These are phyloP conservation scores for Phytophthora agathidicida DNA, from an alignment of 352 stramenopile genomes.

Conservation along the genomic window DNA sequence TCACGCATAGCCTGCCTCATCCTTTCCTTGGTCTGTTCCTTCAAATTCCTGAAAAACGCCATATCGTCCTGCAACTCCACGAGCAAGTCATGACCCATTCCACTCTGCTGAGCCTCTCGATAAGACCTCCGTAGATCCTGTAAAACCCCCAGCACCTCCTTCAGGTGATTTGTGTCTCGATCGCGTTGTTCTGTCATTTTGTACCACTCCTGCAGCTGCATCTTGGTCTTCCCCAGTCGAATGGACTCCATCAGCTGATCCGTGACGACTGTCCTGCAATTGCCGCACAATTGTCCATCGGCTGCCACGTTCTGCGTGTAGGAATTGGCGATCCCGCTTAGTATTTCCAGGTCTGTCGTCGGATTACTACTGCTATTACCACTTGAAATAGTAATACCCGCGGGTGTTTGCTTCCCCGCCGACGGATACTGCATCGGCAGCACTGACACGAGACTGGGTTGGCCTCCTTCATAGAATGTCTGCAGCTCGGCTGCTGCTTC, in stretches of 20 bases:
- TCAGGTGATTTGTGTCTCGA: conserved; percentile 68
- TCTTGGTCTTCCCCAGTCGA: conserved; percentile 66
- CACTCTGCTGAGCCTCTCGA: conserved; percentile 53
- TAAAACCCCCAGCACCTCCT: conserved; percentile 61
- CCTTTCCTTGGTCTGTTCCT: conserved; percentile 71
- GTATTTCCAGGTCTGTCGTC: conserved; percentile 76
- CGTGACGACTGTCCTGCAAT: conserved; percentile 65
- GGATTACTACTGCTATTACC: too few species aligned
- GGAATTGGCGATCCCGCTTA: conserved; percentile 84
- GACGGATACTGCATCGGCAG: conserved; percentile 70
- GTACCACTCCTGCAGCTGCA: conserved; percentile 68
- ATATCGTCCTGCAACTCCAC: conserved; percentile 75
- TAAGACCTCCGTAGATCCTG: conserved; percentile 54
- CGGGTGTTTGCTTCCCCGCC: too few species aligned
- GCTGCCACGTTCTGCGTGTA: conserved; percentile 65
- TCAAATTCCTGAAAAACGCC: conserved; percentile 71
- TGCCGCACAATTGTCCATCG: conserved; percentile 65
- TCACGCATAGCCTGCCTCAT: conserved; percentile 72
- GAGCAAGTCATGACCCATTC: conserved; percentile 61
- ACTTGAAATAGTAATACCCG: too few species aligned
- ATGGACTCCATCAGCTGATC: conserved; percentile 84
- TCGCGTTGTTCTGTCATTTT: conserved; percentile 61
- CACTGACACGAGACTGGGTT: conserved; percentile 50
- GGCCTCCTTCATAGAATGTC: conserved; percentile 63
- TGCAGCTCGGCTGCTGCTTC: conserved; percentile 44